A percentile compares a stretch with the other conserved stretches of the same genome.
Evolutionary conservation across 306 rosid species (phyloP).

Genomic region (Phaseolus lunatus): DNA sequence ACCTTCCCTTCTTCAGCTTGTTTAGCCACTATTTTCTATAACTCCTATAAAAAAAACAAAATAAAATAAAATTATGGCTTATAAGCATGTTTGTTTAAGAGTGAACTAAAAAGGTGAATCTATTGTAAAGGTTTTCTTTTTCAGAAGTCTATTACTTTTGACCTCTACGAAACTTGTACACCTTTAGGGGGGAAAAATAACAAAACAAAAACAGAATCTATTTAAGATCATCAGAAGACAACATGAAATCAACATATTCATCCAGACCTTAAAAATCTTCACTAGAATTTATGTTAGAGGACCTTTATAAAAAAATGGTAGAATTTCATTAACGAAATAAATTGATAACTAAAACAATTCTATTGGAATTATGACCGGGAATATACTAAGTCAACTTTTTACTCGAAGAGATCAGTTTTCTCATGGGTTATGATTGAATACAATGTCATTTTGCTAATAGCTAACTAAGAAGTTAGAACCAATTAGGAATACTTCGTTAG

Average conservation of each 20-base stretch:
- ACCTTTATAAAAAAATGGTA: conserved; percentile 4
- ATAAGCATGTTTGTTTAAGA: not conserved
- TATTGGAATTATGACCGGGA: conserved; percentile 1
- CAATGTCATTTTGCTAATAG: conserved; percentile 9
- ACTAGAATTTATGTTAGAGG: not conserved
- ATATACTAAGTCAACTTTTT: conserved; percentile 3
- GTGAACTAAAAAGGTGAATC: not conserved
- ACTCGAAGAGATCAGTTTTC: conserved; percentile 19
- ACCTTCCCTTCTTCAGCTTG: conserved; percentile 99
- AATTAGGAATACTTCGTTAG: conserved; percentile 27
- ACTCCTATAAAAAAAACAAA: conserved; percentile 63
- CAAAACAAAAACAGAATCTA: not conserved
- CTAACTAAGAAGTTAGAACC: conserved; percentile 20
- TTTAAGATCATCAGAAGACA: conserved; percentile 2
- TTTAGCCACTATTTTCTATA: conserved; percentile 83
- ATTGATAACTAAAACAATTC: conserved; percentile 17
- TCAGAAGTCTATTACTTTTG: not conserved
- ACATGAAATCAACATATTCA: conserved; percentile 33
- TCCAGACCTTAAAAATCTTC: conserved; percentile 33
- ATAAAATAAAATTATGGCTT: conserved; percentile 1
- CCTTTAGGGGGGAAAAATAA: not conserved
- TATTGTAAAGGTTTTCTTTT: not conserved
- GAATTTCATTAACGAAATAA: conserved; percentile 24
- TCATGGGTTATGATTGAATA: conserved; percentile 9
- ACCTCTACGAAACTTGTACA: not conserved